Evolutionary conservation across 2,329 filamentous ascomycete genomes (phyloP), one percentile per base, ranked within the genome.

Genomic region (Fusarium foetens): DNA sequence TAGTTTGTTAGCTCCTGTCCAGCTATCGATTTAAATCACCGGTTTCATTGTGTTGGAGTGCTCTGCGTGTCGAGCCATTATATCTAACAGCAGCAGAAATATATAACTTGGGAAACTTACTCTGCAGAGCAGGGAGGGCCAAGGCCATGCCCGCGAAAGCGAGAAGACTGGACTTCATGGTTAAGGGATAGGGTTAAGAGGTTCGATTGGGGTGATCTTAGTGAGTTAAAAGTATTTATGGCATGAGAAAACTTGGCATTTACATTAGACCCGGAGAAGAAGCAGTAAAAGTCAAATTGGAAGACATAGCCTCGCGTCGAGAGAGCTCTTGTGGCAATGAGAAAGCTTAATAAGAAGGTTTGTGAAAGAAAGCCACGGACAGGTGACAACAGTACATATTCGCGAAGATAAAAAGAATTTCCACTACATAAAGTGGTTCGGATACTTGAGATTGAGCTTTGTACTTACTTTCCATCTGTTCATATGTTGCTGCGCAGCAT

Each of bases 301-400:
- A 45, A 19, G 8, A 9, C 17, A 3, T 19, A 10, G 0, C 23
- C 11, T 8, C 8, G 8, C 12, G 17, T 3, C 5, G 23, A 45
- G 12, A 45, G 42, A 12, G 17, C 19, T 19, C 17, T 19, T 13
- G 12, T 25, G 11, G 41, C n/a, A 43, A 25, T 25, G 11, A 25
- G n/a, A 45, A 43, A 17, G 41, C 17, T 19, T 8, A 3, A 13
- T 14, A 45, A 45, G 23, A 27, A 45, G 42, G 23, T 25, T 17
- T 36, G 9, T 36, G 17, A 36, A 17, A 6, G 8, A 36, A 11
- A 19, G 16, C 17, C 10, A 36, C 17, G 14, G 16, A 36, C 1
- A 10, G 35, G 11, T 9, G 8, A 6, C 8, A 27, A 19, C 11
- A 21, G 19, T 8, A 13, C 8, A 12, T 13, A 45, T 45, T 27